These are phyloP conservation scores for Flammula alnicola DNA, from an alignment of 1,284 basidiomycete species.

Conservation along the genomic window DNA sequence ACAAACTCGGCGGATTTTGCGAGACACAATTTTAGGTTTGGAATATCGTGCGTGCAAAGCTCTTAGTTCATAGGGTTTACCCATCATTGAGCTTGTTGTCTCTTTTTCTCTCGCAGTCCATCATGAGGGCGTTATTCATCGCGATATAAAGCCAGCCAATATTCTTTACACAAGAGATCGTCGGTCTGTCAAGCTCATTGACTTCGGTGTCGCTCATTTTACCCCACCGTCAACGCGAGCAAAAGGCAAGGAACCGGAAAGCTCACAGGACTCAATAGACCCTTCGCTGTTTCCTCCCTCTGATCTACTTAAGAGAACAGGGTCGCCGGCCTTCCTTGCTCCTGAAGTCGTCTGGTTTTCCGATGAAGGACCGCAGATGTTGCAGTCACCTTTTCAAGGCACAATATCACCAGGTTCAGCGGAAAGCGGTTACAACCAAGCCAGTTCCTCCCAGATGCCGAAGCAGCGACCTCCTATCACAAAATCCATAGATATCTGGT, in stretches of 20 bases:
- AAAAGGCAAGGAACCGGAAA: conserved; percentile 17
- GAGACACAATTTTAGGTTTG: conserved; percentile 82
- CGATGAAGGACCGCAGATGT: conserved; percentile 27
- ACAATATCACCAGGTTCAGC: conserved; percentile 22
- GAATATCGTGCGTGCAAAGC: conserved; percentile 77
- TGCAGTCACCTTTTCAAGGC: conserved; percentile 4
- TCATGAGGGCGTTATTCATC: conserved; percentile 88
- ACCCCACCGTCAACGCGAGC: conserved; percentile 11
- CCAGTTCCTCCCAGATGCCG: conserved; percentile 23
- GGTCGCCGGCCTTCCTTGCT: conserved; percentile 88
- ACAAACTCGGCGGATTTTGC: conserved; percentile 76
- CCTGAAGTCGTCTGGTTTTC: conserved; percentile 82
- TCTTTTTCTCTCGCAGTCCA: conserved; percentile 59
- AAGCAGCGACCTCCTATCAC: conserved; percentile 61
- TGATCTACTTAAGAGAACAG: conserved; percentile 81
- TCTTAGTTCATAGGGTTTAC: neutral
- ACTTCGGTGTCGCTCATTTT: conserved; percentile 88
- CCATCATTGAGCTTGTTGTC: neutral
- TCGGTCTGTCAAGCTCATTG: conserved; percentile 83
- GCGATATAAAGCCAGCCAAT: conserved; percentile 93
- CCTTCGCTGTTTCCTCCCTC: conserved; percentile 65
- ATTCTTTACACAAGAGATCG: conserved; percentile 76
- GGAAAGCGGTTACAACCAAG: no score
- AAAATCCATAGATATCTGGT: conserved; percentile 92
- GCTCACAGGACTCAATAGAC: conserved; percentile 25